These are phyloP conservation scores for Leptodontidium sp. DNA, from an alignment of 2,329 filamentous ascomycete species.

Conservation along the genomic window DNA sequence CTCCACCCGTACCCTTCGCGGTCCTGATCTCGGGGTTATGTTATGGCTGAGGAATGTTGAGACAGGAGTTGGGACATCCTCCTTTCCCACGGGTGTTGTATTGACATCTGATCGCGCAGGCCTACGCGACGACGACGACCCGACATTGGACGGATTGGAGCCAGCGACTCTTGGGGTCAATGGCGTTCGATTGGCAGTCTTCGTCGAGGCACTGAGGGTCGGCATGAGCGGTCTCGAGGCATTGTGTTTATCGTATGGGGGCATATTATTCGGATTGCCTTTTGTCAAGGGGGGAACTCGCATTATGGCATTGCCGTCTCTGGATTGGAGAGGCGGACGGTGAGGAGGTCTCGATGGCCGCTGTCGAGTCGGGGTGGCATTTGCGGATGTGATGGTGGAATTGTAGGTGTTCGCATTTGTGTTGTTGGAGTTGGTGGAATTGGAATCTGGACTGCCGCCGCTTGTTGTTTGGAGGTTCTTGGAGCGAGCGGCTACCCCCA, in stretches of 20 bases:
- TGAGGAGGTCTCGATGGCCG: slow-evolving; percentile 31
- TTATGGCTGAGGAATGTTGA: slow-evolving; percentile 69
- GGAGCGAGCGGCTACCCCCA: slow-evolving; percentile 18
- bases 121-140: slow-evolving; percentile 53
- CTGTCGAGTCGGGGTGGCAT: slow-evolving; percentile 31
- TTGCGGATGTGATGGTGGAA: slow-evolving; percentile 7
- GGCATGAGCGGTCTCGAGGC: slow-evolving; percentile 69
- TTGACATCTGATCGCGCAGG: slow-evolving; percentile 54
- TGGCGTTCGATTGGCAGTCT: slow-evolving; percentile 60
- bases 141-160: slow-evolving; percentile 42
- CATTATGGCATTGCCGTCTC: slow-evolving; percentile 55
- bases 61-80: slow-evolving; percentile 62
- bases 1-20: slow-evolving; percentile 75
- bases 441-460: slow-evolving; percentile 2
- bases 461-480: slow-evolving; percentile 22
- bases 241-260: slow-evolving; percentile 61
- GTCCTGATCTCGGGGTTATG: slow-evolving; percentile 80
- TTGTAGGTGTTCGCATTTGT: slow-evolving; percentile 20
- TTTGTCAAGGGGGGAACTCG: slow-evolving; percentile 47
- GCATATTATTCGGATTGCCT: slow-evolving; percentile 47
- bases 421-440: slow-evolving; percentile 9
- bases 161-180: slow-evolving; percentile 65
- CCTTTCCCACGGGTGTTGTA: slow-evolving; percentile 45
- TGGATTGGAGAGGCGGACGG: slow-evolving; percentile 39
- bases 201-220: slow-evolving; percentile 68